Evolutionary conservation across 352 stramenopile genomes (phyloP), one percentile per base, ranked within the genome.

Genomic region (Elongisporangium undulatum): DNA sequence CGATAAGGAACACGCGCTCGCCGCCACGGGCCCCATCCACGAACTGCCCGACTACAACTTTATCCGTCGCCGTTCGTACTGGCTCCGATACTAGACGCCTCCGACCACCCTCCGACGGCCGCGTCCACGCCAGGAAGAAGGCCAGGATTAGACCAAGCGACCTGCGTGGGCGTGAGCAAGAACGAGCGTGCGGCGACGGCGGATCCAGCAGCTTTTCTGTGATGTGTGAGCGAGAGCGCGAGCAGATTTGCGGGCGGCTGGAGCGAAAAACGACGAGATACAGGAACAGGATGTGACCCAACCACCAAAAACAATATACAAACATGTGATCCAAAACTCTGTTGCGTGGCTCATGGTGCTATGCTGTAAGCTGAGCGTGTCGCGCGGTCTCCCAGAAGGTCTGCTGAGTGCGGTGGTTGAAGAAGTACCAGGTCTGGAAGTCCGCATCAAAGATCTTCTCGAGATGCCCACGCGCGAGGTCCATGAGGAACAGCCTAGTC

Each of bases 21-120:
- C 97, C 39, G 97, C 97, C 53, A 91, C 99, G 20, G 98, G 98
- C 53, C 96, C 97, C 61, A 97, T 99, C 69, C 88, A 99, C 79
- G 97, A 99, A 74, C 82, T 99, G 72, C 97, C 97, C 48, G 97
- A 99, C 79, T 99, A 99, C 93, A 99, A 98, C 79, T 99, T 98
- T 82, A 98, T 99, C 81, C 93, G 98, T 79, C 89, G 96, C 77
- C 91, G 98, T 72, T 99, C 97, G 58, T 99, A 98, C 95, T 99
- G 97, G 96, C 77, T 98, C 71, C 85, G 86, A 77, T 94, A 93
- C 87, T 97, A 91, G 82, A 66, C 29, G 29, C 13, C 29, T 41
- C n/a, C n/a, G n/a, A n/a, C 29, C 29, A 41, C 29, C 29, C 5
- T 41, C 29, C 29, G 29, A 41, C 29, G 9, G 29, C 9, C 4